These are phyloP conservation scores for Citrus reticulata DNA, from an alignment of 345 rosid genomes.

Conservation along the genomic window DNA sequence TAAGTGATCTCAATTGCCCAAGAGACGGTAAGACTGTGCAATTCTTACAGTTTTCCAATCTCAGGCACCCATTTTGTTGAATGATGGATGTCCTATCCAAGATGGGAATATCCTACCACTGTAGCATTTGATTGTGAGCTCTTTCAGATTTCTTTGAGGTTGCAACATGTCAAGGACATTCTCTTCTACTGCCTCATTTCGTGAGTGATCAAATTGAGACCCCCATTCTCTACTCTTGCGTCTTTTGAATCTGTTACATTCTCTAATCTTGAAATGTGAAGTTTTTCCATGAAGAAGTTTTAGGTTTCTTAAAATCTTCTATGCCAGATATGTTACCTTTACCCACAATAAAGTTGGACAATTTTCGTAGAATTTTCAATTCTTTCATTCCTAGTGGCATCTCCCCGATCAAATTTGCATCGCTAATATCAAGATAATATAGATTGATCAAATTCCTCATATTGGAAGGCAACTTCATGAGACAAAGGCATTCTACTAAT, in stretches of 20 bases:
- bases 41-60: not conserved
- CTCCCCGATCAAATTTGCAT: not conserved
- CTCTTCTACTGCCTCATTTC: not conserved
- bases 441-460: not conserved
- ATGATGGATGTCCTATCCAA: not conserved
- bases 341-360: constrained; percentile 5
- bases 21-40: not conserved
- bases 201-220: not conserved
- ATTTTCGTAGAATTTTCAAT: not conserved
- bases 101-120: not conserved
- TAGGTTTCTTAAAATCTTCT: not conserved
- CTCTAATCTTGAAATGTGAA: not conserved
- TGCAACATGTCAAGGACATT: not conserved
- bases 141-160: not conserved
- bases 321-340: not conserved
- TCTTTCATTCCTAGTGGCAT: not conserved
- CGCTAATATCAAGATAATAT: not conserved
- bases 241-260: not conserved
- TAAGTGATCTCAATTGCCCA: not conserved
- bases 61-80: not conserved
- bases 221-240: not conserved
- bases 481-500: not conserved
- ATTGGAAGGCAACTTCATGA: not conserved
- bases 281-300: not conserved
- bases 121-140: not conserved